Base-by-base conservation (phyloP, 257 asterid genomes). In the Knoxia roxburghii region DNA sequence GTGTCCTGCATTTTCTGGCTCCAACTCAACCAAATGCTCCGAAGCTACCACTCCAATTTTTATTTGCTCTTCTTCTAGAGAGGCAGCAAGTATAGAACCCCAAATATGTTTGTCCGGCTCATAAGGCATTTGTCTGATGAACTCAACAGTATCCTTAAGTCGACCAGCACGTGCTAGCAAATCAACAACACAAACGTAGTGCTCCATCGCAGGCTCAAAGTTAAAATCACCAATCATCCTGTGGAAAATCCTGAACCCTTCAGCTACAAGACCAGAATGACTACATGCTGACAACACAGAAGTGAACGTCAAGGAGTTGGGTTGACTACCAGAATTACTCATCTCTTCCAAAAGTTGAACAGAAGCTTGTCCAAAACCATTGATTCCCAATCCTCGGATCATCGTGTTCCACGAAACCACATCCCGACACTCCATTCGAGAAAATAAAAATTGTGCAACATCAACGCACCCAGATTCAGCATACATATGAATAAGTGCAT, bases 351-450 rank as follows among this genome's bases (percentile, higher is more conserved):
- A 26, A 32, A 75, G 79, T 6, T 64, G 59, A n/a, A 81, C 51
- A 65, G 86, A 76, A 40, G 67, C 67, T 69, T 56, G 62, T 20
- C 83, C 86, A 45, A 57, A 69, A 17, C 86, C 83, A 43, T 81
- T 76, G 71, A 67, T 48, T 30, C 83, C 83, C n/a, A 81, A 73
- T 7, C 79, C 86, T n/a, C 81, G 72, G 17, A 81, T 78, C 72
- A 81, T 81, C 39, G 83, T 81, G 65, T 81, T 81, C 83, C 86
- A 78, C 0, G 86, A 75, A 33, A 81, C 81, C 43, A 73, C 60
- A 74, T 81, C 86, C 73, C 60, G 46, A n/a, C 27, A 27, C 23
- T 59, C 64, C 83, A 78, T 56, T 11, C 26, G 66, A 62, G 70
- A 70, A 72, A 81, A 81, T 46, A 78, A 40, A 21, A 54, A 64